Conservation (phyloP, 1,284 basidiomycete species). For the Ceratobasidium sp. region DNA sequence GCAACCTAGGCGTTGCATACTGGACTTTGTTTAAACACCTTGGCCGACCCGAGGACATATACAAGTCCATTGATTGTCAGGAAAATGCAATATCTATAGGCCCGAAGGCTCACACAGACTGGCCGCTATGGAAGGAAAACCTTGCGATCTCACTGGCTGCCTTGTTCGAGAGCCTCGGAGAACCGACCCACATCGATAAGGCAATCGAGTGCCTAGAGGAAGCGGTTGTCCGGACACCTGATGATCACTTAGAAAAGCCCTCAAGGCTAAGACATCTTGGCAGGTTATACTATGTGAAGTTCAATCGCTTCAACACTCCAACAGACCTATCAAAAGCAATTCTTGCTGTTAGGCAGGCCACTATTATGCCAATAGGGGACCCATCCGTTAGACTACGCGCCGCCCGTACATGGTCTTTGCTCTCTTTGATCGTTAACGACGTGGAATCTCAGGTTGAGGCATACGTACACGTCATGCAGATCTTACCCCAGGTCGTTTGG, state of each 20-base stretch:
- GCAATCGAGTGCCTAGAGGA: background rate
- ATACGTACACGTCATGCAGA: background rate
- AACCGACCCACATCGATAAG: background rate
- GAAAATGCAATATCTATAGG: background rate
- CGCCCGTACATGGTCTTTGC: background rate
- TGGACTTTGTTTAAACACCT: background rate
- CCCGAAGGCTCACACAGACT: background rate
- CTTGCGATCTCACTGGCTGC: background rate
- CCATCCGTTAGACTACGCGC: background rate
- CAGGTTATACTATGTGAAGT: background rate
- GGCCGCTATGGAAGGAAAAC: background rate
- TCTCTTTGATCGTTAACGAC: background rate
- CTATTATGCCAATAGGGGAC: background rate
- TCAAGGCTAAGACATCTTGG: background rate
- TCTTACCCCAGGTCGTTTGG: slow-evolving; percentile 5
- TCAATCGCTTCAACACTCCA: background rate
- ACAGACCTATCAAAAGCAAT: background rate
- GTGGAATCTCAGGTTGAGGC: background rate
- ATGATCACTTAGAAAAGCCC: background rate
- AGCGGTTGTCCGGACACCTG: background rate
- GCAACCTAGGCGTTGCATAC: background rate
- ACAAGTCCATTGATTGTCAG: background rate
- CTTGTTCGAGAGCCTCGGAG: background rate
- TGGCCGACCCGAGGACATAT: background rate
- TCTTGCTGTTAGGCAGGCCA: background rate